Conservation (phyloP, 2,329 filamentous ascomycete species). For the Neoscytalidium dimidiatum region DNA sequence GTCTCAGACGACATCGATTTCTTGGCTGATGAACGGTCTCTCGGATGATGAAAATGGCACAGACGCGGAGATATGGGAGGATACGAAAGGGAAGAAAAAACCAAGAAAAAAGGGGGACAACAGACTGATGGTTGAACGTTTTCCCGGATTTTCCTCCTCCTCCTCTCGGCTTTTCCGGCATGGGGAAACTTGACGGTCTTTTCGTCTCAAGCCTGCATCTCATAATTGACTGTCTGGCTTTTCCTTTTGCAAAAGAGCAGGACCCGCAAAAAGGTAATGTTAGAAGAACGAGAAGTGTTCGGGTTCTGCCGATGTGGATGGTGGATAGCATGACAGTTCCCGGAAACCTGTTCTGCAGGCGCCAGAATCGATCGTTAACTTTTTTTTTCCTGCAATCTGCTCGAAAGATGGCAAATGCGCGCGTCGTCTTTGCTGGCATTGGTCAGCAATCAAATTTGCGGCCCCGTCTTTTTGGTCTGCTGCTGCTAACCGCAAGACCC, state of each 20-base stretch:
- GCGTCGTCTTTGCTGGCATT: neutral
- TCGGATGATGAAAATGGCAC: slow-evolving; percentile 11
- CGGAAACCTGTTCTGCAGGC: slow-evolving; percentile 18
- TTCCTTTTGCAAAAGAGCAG: neutral
- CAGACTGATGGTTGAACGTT: slow-evolving; percentile 8
- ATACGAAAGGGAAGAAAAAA: neutral
- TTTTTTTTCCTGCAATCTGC: neutral
- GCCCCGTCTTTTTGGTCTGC: neutral
- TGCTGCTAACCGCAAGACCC: slow-evolving; percentile 5
- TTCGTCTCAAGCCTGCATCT: neutral
- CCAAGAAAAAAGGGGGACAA: neutral
- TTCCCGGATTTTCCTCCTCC: neutral
- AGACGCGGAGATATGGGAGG: neutral
- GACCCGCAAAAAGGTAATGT: neutral
- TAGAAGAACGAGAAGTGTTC: neutral
- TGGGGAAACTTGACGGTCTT: slow-evolving; percentile 5
- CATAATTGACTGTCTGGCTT: slow-evolving; percentile 2
- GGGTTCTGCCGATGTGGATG: slow-evolving; percentile 1
- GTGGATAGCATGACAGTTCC: slow-evolving; percentile 1
- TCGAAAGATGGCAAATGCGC: neutral
- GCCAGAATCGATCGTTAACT: slow-evolving; percentile 16
- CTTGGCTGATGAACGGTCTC: neutral
- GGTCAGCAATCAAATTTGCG: neutral
- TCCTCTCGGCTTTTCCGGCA: slow-evolving; percentile 7
- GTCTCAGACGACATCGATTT: neutral